Base-by-base conservation (phyloP, 1,139 yeast species). In the Ogataea hybrid region DNA sequence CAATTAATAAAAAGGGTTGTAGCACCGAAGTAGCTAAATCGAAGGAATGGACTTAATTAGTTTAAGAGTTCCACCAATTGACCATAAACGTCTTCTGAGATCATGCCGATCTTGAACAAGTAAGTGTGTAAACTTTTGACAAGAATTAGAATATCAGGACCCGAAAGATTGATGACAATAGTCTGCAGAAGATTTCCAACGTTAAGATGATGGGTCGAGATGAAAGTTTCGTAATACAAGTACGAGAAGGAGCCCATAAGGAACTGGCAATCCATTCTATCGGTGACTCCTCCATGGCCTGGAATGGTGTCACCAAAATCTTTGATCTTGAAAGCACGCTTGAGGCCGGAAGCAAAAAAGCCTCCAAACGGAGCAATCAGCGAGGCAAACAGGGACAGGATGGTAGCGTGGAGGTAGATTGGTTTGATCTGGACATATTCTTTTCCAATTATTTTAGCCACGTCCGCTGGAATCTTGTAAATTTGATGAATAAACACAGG, bases 291-390 rank as follows among this genome's bases (percentile, higher is more conserved):
- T 48, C 99, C 99, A 61, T 92, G 99, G 28, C 99, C 99, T 9
- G 96, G 96, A 50, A 87, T 87, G 15, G 95, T 85, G 60, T 86
- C 90, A 47, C 96, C 96, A 59, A 87, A 87, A 63, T 87, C 96
- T 65, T 87, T 87, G 45, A 90, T 90, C 57, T 94, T 86, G 69
- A 92, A 90, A n/a, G 97, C 89, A 65, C 99, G 81, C 70, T 92
- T 92, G 56, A 94, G 74, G 11, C 98, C 99, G 39, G 95, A 84
- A 3, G 98, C 98, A 57, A 92, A 92, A 64, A 92, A 92, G 1
- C 99, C 99, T 41, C 99, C 99, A 62, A 92, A 92, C 45, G 99
- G 99, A 2, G 99, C 99, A 63, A 92, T 84, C 52, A 94, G 74
- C 1, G 97, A 90, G 7, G 99, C 98, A 73, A 94, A 92, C 3